phyloP scores from a whole-genome alignment of 805 yeast genomes.

The Starmerella stigmatis region DNA sequence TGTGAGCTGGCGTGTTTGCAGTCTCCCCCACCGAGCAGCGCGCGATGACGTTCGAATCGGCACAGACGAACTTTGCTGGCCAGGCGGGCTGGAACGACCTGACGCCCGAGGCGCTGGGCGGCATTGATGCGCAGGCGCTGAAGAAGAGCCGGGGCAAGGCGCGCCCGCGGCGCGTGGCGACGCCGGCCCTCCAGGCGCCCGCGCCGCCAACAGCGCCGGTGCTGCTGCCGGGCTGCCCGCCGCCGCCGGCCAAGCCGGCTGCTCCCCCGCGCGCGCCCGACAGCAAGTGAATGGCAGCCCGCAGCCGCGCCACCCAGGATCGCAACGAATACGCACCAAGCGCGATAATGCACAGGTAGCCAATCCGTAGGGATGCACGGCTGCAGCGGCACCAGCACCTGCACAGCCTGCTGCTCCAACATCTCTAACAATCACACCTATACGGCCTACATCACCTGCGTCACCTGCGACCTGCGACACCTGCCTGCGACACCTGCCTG shows the following conservation, averaged over 20 bases:
- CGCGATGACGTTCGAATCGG: slow-evolving; percentile 19
- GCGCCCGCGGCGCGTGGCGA: slow-evolving; percentile 19
- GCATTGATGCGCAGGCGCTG: slow-evolving; percentile 2
- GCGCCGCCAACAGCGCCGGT: background rate
- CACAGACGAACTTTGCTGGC: slow-evolving; percentile 24
- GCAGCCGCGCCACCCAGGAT: no score
- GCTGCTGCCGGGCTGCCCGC: slow-evolving; percentile 3
- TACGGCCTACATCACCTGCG: no score
- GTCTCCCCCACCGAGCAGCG: background rate
- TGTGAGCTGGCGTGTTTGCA: background rate
- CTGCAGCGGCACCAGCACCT: no score
- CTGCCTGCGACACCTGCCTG: no score
- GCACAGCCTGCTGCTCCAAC: no score
- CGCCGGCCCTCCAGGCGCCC: slow-evolving; percentile 3
- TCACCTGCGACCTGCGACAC: no score
- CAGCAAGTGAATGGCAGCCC: no score
- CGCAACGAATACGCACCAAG: no score
- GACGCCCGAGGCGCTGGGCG: slow-evolving; percentile 15
- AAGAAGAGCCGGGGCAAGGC: slow-evolving; percentile 3
- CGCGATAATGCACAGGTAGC: no score
- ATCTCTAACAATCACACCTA: no score
- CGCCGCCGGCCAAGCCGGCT: slow-evolving; percentile 7
- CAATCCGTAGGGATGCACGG: no score
- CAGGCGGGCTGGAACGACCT: slow-evolving; percentile 27
- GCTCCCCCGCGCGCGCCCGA: background rate